A percentile compares a stretch with the other conserved stretches of the same genome.
phyloP scores from a whole-genome alignment of 148 eudicot genomes.

The Gaultheria prostrata region DNA sequence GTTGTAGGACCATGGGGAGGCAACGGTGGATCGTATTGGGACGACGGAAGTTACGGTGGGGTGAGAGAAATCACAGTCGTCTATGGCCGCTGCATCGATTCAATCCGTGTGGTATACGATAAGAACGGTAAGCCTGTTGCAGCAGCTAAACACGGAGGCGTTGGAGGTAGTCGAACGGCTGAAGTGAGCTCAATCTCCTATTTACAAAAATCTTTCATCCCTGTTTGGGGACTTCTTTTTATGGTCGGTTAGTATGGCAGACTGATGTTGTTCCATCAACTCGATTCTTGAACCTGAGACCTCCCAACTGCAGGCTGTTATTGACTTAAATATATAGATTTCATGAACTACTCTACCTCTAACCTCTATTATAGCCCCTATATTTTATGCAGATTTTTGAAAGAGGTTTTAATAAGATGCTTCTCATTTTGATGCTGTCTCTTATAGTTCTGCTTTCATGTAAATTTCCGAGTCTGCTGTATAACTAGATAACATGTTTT shows the following conservation, averaged over 20 bases:
- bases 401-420: background rate
- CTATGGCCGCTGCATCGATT: conserved; percentile 32
- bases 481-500: background rate
- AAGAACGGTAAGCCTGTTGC: conserved; percentile 55
- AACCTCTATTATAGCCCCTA: background rate
- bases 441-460: background rate
- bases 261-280: background rate
- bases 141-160: conserved; percentile 42
- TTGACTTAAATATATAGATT: background rate
- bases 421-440: background rate
- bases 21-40: conserved; percentile 60
- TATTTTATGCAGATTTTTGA: background rate
- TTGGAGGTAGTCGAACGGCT: conserved; percentile 39
- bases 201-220: background rate
- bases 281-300: background rate
- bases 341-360: background rate
- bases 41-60: conserved; percentile 51
- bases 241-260: background rate
- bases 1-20: conserved; percentile 78
- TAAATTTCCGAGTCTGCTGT: background rate
- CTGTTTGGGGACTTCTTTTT: background rate
- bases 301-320: background rate
- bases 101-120: conserved; percentile 44
- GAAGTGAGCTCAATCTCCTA: conserved; percentile 32
- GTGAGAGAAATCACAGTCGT: conserved; percentile 49